phyloP scores from a whole-genome alignment of 1,284 basidiomycete species.

The Marasmius sp. region DNA sequence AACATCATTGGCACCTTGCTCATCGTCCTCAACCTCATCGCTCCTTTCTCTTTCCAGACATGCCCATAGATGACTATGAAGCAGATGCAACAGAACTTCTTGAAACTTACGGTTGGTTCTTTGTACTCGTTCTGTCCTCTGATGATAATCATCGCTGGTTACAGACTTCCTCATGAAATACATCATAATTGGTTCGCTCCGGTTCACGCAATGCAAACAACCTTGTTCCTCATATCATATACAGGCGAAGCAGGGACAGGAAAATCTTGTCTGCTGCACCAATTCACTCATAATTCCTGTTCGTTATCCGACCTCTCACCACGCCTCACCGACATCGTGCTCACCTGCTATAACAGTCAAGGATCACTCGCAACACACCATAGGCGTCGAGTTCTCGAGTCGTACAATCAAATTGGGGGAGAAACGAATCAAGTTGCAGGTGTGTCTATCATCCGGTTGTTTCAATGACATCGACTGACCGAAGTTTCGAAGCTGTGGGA shows the following conservation, averaged over 20 bases:
- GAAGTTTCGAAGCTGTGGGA: slow-evolving; percentile 77
- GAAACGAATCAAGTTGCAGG: slow-evolving; percentile 93
- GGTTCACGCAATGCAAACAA: slow-evolving; percentile 1
- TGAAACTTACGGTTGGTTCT: slow-evolving; percentile 82
- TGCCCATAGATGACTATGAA: slow-evolving; percentile 64
- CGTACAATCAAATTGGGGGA: slow-evolving; percentile 87
- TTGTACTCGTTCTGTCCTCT: background rate
- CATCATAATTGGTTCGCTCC: slow-evolving; percentile 83
- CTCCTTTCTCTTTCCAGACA: slow-evolving; percentile 22
- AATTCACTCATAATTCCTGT: slow-evolving; percentile 95
- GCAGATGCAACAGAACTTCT: slow-evolving; percentile 85
- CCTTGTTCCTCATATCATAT: slow-evolving; percentile 9
- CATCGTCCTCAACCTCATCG: background rate
- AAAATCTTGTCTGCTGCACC: slow-evolving; percentile 94
- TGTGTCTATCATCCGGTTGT: slow-evolving; percentile 32
- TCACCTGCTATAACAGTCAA: slow-evolving; percentile 69
- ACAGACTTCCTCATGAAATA: slow-evolving; percentile 97
- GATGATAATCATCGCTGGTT: slow-evolving; percentile 12
- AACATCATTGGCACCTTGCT: background rate
- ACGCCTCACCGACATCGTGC: slow-evolving; percentile 6
- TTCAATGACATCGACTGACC: slow-evolving; percentile 16
- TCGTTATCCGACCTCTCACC: slow-evolving; percentile 31
- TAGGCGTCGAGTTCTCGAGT: slow-evolving; percentile 94
- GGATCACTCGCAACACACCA: slow-evolving; percentile 95
- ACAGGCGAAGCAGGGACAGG: slow-evolving; percentile 94